phyloP scores from a whole-genome alignment of 106 monocot genomes.

The Dioscorea dumetorum region DNA sequence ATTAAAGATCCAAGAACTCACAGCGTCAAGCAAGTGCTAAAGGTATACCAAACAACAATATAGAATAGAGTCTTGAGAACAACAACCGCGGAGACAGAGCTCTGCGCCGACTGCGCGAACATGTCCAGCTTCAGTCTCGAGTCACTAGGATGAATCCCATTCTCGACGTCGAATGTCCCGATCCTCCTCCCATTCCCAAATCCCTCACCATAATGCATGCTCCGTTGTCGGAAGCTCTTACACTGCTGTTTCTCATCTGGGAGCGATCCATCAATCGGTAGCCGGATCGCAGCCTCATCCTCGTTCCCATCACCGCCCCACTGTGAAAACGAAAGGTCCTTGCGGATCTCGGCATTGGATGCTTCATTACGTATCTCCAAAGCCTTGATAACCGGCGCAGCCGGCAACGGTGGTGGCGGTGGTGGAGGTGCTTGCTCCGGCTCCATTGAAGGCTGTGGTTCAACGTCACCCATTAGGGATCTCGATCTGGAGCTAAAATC shows the following conservation, averaged over 20 bases:
- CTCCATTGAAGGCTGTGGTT: no score
- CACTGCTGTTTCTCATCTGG: conserved; percentile 11
- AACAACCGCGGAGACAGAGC: conserved; percentile 22
- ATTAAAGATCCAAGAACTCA: conserved; percentile 29
- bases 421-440: no score
- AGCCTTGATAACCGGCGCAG: no score
- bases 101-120: conserved; percentile 15
- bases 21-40: conserved; percentile 88
- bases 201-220: conserved; percentile 4
- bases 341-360: conserved; percentile 6
- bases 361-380: no score
- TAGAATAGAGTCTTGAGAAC: conserved; percentile 69
- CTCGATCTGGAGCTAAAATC: no score
- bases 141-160: conserved; percentile 6
- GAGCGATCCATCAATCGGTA: conserved; percentile 7
- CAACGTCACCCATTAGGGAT: no score
- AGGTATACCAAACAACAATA: conserved; percentile 75
- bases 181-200: no score
- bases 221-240: conserved; percentile 49
- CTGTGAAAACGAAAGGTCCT: conserved; percentile 68
- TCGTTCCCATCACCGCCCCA: conserved; percentile 30
- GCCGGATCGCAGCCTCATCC: conserved; percentile 12
- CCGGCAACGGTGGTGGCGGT: no score
- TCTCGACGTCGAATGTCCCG: conserved; percentile 50
- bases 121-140: conserved; percentile 38